Conservation (phyloP, 345 rosid species). For the Boechera stricta region DNA sequence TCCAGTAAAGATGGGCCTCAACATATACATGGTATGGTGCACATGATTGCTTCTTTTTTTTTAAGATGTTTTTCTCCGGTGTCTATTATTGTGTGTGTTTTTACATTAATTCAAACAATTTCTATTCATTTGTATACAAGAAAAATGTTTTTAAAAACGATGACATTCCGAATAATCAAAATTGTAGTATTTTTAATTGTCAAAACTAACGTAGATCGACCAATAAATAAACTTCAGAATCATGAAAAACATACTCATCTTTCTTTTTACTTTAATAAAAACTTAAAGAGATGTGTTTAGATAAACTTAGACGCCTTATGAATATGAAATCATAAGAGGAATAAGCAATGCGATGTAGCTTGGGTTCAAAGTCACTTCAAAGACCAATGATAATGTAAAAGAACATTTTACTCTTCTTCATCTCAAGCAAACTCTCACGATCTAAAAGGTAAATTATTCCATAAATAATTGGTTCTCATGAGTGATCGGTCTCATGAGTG, state of each 20-base stretch:
- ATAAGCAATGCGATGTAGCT: constrained; percentile 23
- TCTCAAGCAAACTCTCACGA: constrained; percentile 42
- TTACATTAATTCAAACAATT: background rate
- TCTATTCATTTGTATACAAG: background rate
- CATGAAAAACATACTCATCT: constrained; percentile 18
- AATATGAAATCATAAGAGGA: background rate
- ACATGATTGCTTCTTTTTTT: constrained; percentile 18
- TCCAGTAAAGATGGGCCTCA: constrained; percentile 41
- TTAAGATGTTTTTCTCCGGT: background rate
- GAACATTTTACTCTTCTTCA: constrained; percentile 40
- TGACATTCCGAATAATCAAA: background rate
- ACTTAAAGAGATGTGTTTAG: constrained; percentile 17
- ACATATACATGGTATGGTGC: constrained; percentile 19
- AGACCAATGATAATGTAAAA: constrained; percentile 34
- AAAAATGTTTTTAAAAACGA: background rate
- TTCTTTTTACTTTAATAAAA: constrained; percentile 12
- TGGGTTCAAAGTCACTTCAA: constrained; percentile 45
- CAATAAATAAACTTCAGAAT: constrained; percentile 6
- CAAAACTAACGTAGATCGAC: background rate
- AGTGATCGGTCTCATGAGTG: constrained; percentile 29
- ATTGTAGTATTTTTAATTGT: background rate
- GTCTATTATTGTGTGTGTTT: background rate
- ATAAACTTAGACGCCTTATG: constrained; percentile 13
- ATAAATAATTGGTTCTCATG: constrained; percentile 29
- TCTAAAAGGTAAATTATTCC: constrained; percentile 19